phyloP scores from a whole-genome alignment of 129 eudicot genomes.

The Lonicera japonica region DNA sequence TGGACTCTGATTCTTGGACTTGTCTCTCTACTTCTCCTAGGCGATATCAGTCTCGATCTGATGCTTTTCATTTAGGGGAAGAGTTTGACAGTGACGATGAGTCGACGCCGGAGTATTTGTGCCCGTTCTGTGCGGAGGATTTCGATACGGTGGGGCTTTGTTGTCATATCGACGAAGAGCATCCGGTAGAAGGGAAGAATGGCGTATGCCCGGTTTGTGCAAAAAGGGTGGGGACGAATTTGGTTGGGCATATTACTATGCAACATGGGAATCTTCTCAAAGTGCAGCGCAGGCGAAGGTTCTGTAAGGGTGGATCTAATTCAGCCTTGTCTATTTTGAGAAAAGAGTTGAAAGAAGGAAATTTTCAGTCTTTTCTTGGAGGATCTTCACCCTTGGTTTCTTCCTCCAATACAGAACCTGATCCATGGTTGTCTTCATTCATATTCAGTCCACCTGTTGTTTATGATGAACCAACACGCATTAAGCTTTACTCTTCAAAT shows the following conservation, averaged over 20 bases:
- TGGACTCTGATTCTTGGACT: constrained; percentile 75
- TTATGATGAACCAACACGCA: constrained; percentile 31
- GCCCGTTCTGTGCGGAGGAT: constrained; percentile 92
- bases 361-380: constrained; percentile 54
- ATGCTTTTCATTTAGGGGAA: constrained; percentile 53
- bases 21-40: constrained; percentile 44
- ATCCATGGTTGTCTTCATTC: constrained; percentile 68
- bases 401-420: constrained; percentile 52
- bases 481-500: constrained; percentile 27
- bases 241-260: constrained; percentile 70
- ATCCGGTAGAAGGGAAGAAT: constrained; percentile 59
- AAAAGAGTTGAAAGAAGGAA: constrained; percentile 70
- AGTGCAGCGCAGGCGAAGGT: constrained; percentile 74
- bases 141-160: constrained; percentile 89
- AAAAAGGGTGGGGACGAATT: constrained; percentile 56
- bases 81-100: constrained; percentile 61
- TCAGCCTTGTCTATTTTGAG: constrained; percentile 40
- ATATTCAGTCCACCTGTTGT: constrained; percentile 42
- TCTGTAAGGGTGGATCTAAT: constrained; percentile 50
- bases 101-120: constrained; percentile 57
- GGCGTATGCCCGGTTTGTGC: constrained; percentile 94
- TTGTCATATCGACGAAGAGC: constrained; percentile 94
- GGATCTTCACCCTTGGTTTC: constrained; percentile 28
- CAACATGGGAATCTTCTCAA: constrained; percentile 81
- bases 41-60: constrained; percentile 64